Base-by-base conservation (phyloP, 2,329 filamentous ascomycete genomes). In the Hypoxylon sp. region DNA sequence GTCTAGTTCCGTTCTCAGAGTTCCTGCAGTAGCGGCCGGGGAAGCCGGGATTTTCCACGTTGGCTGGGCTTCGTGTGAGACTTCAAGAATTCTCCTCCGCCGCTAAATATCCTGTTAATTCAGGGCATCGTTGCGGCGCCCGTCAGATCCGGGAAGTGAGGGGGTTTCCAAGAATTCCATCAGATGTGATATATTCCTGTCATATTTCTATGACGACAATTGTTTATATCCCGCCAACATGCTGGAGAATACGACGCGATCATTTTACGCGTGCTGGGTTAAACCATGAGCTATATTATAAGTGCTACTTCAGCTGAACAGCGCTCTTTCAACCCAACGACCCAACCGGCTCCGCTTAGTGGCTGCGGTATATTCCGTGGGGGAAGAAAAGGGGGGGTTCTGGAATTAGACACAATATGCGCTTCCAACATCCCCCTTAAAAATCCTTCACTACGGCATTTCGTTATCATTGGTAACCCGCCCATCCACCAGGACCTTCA, bases 1-100 rank as follows among this genome's bases (percentile, higher is more conserved):
- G 17, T 8, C 53, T 21, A 46, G 62, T 32, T 58, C 53, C 62
- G 60, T 57, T 31, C 17, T 61, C 35, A 59, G 58, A 65, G 67
- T 71, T 69, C 69, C 69, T 71, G 67, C 67, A 67, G 63, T 69
- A 71, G 69, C 57, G 67, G 58, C 53, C 32, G 57, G 58, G 58
- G 55, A 24, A 63, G 15, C 53, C 39, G 61, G 68, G 58, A 62
- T 68, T 13, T 19, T 7, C 56, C 31, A 60, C 27, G 37, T 31
- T 59, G 24, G 42, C 47, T 27, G 27, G 19, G 63, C 17, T 44
- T 59, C 37, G 37, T 19, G 50, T 47, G n/a, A 68, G 59, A 50
- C 53, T 53, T 59, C 37, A 54, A 58, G 51, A 58, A 46, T 51
- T 52, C 53, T 67, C 21, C 37, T 47, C 48, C 48, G 27, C 39